Evolutionary conservation across 345 rosid species (phyloP).

Genomic region (Gossypioides kirkii): DNA sequence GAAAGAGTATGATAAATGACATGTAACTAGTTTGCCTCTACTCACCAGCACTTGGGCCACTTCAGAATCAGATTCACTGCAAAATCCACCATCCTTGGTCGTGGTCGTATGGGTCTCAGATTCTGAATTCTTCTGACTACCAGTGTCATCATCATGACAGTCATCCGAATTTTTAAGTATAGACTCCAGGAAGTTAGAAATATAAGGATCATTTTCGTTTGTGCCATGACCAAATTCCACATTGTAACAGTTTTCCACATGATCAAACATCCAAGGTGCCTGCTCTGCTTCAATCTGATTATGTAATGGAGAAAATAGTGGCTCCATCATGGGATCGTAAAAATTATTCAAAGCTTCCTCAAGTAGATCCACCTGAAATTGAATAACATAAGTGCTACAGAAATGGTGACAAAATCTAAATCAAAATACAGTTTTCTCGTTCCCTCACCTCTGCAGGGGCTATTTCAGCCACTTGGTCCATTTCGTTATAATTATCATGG

Average conservation of each 20-base stretch:
- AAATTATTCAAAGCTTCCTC: constrained; percentile 26
- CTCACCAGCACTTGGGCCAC: constrained; percentile 24
- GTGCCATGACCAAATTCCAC: constrained; percentile 24
- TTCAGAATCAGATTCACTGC: constrained; percentile 16
- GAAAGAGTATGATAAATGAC: not conserved
- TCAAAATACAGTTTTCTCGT: not conserved
- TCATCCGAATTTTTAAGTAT: constrained; percentile 35
- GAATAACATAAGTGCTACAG: not conserved
- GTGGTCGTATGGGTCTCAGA: constrained; percentile 6
- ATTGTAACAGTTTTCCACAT: constrained; percentile 12
- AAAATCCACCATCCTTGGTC: constrained; percentile 13
- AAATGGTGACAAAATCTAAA: not conserved
- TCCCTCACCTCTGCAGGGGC: constrained; percentile 32
- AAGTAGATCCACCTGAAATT: constrained; percentile 23
- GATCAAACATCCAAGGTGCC: constrained; percentile 27
- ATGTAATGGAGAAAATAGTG: constrained; percentile 42
- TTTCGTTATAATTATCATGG: constrained; percentile 8
- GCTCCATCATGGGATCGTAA: constrained; percentile 18
- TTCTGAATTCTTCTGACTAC: constrained; percentile 15
- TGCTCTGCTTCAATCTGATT: constrained; percentile 33
- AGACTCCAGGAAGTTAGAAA: constrained; percentile 40
- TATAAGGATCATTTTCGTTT: constrained; percentile 32
- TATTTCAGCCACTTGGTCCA: constrained; percentile 17
- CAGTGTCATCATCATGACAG: constrained; percentile 6
- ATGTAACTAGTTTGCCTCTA: constrained; percentile 8